Evolutionary conservation across 352 stramenopile species (phyloP).

Genomic region (Aphanomyces cochlioides): DNA sequence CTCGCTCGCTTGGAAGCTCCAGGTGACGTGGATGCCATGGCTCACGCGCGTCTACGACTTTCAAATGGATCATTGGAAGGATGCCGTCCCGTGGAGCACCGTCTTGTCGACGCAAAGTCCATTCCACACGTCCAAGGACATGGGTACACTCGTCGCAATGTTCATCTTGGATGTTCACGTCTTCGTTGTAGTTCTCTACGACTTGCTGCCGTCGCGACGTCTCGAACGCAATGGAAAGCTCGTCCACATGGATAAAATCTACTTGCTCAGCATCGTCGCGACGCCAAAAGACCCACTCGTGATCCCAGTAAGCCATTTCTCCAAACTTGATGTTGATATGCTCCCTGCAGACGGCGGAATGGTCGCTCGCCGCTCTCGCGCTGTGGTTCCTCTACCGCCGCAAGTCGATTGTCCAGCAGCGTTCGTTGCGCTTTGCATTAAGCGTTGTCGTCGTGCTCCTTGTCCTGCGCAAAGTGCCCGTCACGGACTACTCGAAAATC

Average conservation of each 20-base stretch:
- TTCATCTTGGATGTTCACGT: constrained; percentile 12
- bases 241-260: constrained; percentile 39
- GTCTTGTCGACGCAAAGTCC: constrained; percentile 39
- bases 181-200: constrained; percentile 35
- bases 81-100: constrained; percentile 36
- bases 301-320: constrained; percentile 21
- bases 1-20: constrained; percentile 44
- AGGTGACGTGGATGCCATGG: constrained; percentile 37
- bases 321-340: constrained; percentile 29
- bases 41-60: constrained; percentile 47
- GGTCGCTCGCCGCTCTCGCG: constrained; percentile 30
- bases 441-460: constrained; percentile 32
- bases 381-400: constrained; percentile 11
- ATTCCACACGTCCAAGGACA: constrained; percentile 42
- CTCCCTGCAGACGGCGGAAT: constrained; percentile 28
- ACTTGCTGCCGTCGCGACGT: constrained; percentile 45
- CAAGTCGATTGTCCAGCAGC: not conserved
- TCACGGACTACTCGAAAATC: constrained; percentile 57
- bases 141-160: constrained; percentile 28
- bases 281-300: constrained; percentile 39
- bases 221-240: constrained; percentile 50
- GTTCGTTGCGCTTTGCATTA: constrained; percentile 18
- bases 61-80: constrained; percentile 56
- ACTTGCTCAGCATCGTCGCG: constrained; percentile 69
- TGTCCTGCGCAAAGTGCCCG: constrained; percentile 37